These are phyloP conservation scores for Crucihimalaya himalaica DNA, from an alignment of 345 rosid genomes.

Conservation along the genomic window DNA sequence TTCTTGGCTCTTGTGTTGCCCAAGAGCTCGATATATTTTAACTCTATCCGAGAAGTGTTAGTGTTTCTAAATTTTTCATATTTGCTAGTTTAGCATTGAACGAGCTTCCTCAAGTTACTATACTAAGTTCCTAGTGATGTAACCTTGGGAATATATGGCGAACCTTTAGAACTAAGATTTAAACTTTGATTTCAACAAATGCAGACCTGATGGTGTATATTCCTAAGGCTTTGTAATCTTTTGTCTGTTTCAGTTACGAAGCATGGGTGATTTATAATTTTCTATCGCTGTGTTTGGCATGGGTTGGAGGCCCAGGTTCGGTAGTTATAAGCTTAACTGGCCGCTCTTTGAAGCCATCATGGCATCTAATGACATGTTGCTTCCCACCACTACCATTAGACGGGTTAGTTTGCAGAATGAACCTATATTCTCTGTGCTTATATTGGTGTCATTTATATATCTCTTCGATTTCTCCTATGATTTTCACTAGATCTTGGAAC, in stretches of 20 bases:
- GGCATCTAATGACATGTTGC: slow-evolving; percentile 90
- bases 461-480: neutral
- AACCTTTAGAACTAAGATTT: neutral
- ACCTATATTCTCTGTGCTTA: neutral
- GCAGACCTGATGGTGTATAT: slow-evolving; percentile 5
- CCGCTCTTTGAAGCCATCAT: slow-evolving; percentile 77
- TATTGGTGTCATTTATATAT: neutral
- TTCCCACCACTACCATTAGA: slow-evolving; percentile 81
- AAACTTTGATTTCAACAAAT: slow-evolving; percentile 11
- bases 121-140: neutral
- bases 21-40: slow-evolving; percentile 74
- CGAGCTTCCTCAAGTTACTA: slow-evolving; percentile 1
- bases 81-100: neutral
- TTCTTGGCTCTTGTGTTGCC: slow-evolving; percentile 85
- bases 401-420: slow-evolving; percentile 61
- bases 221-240: neutral
- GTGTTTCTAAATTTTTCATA: slow-evolving; percentile 34
- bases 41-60: slow-evolving; percentile 97
- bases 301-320: slow-evolving; percentile 99
- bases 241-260: slow-evolving; percentile 71
- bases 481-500: neutral
- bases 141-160: neutral
- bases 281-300: slow-evolving; percentile 85
- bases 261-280: slow-evolving; percentile 99
- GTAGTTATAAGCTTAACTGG: slow-evolving; percentile 92